Conservation (phyloP, 495 filamentous ascomycete species). For the Astrocystis sublimbata region DNA sequence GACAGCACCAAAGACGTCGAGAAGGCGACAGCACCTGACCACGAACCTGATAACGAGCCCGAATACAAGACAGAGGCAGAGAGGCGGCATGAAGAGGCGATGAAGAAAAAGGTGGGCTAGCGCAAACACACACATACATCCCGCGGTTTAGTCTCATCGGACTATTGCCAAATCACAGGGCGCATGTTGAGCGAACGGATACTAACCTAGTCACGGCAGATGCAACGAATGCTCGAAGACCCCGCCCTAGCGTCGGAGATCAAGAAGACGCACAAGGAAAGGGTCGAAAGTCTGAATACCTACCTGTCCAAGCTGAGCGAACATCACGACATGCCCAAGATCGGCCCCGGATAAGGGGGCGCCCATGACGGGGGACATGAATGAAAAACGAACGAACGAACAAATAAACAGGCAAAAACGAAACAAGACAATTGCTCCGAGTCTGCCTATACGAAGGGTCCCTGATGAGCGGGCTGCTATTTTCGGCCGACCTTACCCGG, state of each 20-base stretch:
- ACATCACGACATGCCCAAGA: conserved; percentile 96
- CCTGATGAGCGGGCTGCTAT: too few relatives aligned
- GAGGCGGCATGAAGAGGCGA: conserved; percentile 72
- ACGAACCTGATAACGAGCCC: conserved; percentile 20
- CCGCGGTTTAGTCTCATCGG: background rate
- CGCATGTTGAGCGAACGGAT: too few relatives aligned
- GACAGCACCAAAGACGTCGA: conserved; percentile 16
- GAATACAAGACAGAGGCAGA: conserved; percentile 82
- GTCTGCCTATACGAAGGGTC: too few relatives aligned
- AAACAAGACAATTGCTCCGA: too few relatives aligned
- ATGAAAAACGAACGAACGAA: too few relatives aligned
- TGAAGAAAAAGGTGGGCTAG: conserved; percentile 80
- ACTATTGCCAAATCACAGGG: too few relatives aligned
- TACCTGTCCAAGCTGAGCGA: conserved; percentile 90
- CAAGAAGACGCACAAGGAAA: conserved; percentile 94
- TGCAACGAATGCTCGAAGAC: conserved; percentile 63
- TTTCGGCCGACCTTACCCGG: too few relatives aligned
- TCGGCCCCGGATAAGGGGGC: conserved; percentile 68
- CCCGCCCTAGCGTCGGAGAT: conserved; percentile 61
- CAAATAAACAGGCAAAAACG: too few relatives aligned
- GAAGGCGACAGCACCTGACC: conserved; percentile 22
- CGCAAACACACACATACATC: conserved; percentile 14
- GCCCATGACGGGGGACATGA: too few relatives aligned
- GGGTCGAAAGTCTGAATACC: conserved; percentile 92
- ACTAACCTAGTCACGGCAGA: conserved; percentile 53